These are phyloP conservation scores for Ceriops tagal DNA, from an alignment of 345 rosid species.

Conservation along the genomic window DNA sequence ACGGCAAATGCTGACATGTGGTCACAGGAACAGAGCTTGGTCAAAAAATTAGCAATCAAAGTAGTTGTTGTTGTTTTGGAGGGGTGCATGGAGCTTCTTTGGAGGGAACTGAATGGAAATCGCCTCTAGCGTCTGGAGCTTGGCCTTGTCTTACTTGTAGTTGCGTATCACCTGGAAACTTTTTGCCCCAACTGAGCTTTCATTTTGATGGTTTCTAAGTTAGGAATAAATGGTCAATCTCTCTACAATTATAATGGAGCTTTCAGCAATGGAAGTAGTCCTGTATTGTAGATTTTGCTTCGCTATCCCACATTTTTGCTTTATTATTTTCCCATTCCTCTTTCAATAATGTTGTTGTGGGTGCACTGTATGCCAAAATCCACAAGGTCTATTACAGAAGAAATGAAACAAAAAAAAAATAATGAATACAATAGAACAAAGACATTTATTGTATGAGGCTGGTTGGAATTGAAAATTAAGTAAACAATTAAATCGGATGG, in stretches of 20 bases:
- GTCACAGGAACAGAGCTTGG: constrained; percentile 6
- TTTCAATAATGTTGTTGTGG: no score
- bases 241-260: not conserved
- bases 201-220: constrained; percentile 43
- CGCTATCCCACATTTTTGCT: not conserved
- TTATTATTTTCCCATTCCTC: no score
- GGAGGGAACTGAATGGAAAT: constrained; percentile 20
- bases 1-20: constrained; percentile 25
- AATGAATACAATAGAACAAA: no score
- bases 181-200: constrained; percentile 36
- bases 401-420: no score
- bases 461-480: no score
- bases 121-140: constrained; percentile 15
- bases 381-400: no score
- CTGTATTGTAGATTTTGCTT: constrained; percentile 3
- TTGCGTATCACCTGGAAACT: constrained; percentile 10
- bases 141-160: not conserved
- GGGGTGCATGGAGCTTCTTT: not conserved
- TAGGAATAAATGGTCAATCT: not conserved
- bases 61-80: no score
- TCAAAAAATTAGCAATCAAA: constrained; percentile 2
- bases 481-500: no score
- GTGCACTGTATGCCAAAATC: no score
- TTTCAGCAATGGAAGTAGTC: no score
- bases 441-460: not conserved